Base-by-base conservation (phyloP, 2,329 filamentous ascomycete genomes). In the Xylaria sp. region DNA sequence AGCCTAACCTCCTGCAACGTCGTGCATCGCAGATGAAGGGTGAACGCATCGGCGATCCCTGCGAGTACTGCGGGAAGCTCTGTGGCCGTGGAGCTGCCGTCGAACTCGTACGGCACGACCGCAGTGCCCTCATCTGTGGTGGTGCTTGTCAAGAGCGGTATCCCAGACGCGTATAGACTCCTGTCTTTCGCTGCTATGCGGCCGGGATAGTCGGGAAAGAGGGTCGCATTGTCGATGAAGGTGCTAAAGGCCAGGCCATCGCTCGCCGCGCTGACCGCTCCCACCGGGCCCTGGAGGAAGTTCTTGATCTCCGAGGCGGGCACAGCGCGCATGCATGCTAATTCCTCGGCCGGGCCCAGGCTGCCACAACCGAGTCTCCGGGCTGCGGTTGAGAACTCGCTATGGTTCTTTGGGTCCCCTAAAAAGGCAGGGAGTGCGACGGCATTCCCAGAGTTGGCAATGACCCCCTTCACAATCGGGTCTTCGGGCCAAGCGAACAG, bases 161-260 rank as follows among this genome's bases (percentile, higher is more conserved):
- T 38, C 5, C n/a, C 21, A 29, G 48, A 53, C 13, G 56, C 48
- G 40, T 49, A 60, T n/a, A 53, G n/a, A 17, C 51, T 54, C 15
- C 25, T 6, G 8, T 46, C 29, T 5, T 49, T 38, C 4, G 56
- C 19, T 17, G 17, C 15, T 29, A 60, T 47, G 27, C 31, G 57
- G n/a, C 43, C 49, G 13, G 57, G 31, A 6, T 60, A 60, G 37
- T 60, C 43, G 23, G 31, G 1, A 31, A 60, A 60, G 19, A 43
- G 17, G 5, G 57, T 60, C 19, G 55, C 57, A 15, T 60, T 60
- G 43, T 60, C 57, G 13, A 60, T 29, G 19, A 60, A 15, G 11
- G 57, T 21, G 15, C n/a, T 27, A 25, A 60, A 60, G 13, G 21
- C 43, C 3, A 60, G 33, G 8, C 33, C n/a, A 25, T 47, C 49